Evolutionary conservation across 2,329 filamentous ascomycete genomes (phyloP), one percentile per base, ranked within the genome.

Genomic region (Gaeumannomyces sp.): DNA sequence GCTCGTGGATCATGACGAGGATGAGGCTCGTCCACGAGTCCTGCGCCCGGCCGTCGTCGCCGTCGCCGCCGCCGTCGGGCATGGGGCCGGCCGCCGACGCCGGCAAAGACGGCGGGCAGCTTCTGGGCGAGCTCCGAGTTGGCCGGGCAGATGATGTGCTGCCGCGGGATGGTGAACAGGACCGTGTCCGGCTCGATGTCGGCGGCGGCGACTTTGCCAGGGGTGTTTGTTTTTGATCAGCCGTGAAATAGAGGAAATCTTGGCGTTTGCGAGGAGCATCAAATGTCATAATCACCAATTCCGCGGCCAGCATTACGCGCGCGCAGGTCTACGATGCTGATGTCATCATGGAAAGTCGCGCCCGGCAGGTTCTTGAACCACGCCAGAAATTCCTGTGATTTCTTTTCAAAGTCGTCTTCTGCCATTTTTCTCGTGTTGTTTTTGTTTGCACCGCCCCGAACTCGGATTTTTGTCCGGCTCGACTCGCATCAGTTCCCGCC

Each of bases 1-100:
- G 82, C 77, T 97, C 92, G 76, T 92, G 91, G 62, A 96, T 84
- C 84, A 97, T 87, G 67, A 90, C 84, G 27, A 96, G 81, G 67
- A 97, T 96, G 25, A 87, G 77, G 0, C 78, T 79, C 25, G 80
- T 80, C 84, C 84, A 87, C 0, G 83, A 80, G 69, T 85, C 82
- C 61, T 78, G 76, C 3, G 31, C 33, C n/a, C 53, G 61, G 1
- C 68, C 70, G 27, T 76, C 75, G 28, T 76, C 75, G 59, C 76
- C 73, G 33, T 74, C 73, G n/a, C 77, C 75, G 22, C 78, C 76
- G 56, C 76, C 76, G 4, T 77, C 72, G 5, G 33, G 53, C 53
- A n/a, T 27, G 29, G 22, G 70, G 67, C 72, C 63, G 67, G 72
- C 35, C 35, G 59, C 77, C 71, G 64, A 67, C 64, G 2, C 66